Percentiles rank a stretch among this genome's conserved stretches.
Evolutionary conservation across 2,329 filamentous ascomycete species (phyloP).

Genomic region (Macrophomina tecta): DNA sequence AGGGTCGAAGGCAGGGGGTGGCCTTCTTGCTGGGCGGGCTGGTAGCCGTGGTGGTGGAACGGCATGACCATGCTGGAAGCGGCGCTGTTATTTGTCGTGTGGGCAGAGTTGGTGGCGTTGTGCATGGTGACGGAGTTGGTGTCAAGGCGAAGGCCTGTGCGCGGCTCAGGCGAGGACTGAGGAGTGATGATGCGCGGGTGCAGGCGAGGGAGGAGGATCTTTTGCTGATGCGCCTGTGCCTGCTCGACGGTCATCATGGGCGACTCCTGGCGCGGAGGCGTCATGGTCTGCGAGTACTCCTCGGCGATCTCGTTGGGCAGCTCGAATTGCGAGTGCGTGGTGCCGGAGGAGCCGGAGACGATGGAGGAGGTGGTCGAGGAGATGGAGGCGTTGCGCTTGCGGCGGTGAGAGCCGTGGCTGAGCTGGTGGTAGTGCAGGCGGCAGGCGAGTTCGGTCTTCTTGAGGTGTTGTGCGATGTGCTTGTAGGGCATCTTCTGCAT

Average conservation of each 20-base stretch:
- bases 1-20: conserved; percentile 46
- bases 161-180: conserved; percentile 45
- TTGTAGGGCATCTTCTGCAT: conserved; percentile 91
- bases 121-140: conserved; percentile 41
- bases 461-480: conserved; percentile 82
- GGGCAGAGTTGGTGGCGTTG: neutral
- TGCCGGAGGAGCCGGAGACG: conserved; percentile 42
- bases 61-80: conserved; percentile 44
- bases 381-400: conserved; percentile 75
- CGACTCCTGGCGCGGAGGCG: conserved; percentile 47
- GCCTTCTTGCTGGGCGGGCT: conserved; percentile 8
- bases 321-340: conserved; percentile 34
- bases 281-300: conserved; percentile 42
- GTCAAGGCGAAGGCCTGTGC: conserved; percentile 50
- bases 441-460: conserved; percentile 87
- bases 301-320: conserved; percentile 29
- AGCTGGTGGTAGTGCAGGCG: conserved; percentile 87
- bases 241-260: conserved; percentile 37
- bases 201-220: conserved; percentile 65
- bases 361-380: conserved; percentile 56
- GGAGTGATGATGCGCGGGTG: conserved; percentile 55
- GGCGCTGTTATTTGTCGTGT: conserved; percentile 31
- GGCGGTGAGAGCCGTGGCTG: conserved; percentile 79
- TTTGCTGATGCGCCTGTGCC: conserved; percentile 46
- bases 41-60: conserved; percentile 27